Conservation (phyloP, 257 asterid genomes). For the Paraleonurus japonicus region DNA sequence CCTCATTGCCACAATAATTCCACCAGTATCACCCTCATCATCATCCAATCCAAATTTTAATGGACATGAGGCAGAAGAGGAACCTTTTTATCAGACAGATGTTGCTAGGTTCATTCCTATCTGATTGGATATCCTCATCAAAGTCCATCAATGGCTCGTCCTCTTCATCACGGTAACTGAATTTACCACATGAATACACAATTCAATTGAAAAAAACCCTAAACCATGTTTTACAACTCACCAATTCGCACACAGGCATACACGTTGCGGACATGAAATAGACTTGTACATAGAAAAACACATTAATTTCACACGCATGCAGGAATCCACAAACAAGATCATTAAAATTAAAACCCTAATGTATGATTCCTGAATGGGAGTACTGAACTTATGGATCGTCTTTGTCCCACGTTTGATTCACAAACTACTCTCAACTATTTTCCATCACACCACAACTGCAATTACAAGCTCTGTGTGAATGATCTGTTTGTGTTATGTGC, state of each 20-base stretch:
- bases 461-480: background rate
- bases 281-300: background rate
- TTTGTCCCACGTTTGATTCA: constrained; percentile 29
- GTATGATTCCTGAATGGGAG: background rate
- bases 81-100: constrained; percentile 31
- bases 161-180: constrained; percentile 72
- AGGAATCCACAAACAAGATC: constrained; percentile 5
- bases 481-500: background rate
- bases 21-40: constrained; percentile 39
- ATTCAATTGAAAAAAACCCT: constrained; percentile 15
- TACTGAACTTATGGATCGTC: constrained; percentile 13
- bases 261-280: background rate
- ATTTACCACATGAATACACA: constrained; percentile 13
- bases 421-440: background rate
- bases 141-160: constrained; percentile 93
- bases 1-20: constrained; percentile 30
- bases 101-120: constrained; percentile 47
- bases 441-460: background rate
- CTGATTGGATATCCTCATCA: constrained; percentile 67
- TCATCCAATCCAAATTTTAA: too few relatives aligned
- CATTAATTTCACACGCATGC: constrained; percentile 4
- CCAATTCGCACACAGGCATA: constrained; percentile 7
- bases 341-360: constrained; percentile 14
- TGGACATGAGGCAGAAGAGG: too few relatives aligned
- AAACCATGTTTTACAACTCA: background rate